Conservation (phyloP, 1,139 yeast genomes). For the Magnusiomyces paraingens region DNA sequence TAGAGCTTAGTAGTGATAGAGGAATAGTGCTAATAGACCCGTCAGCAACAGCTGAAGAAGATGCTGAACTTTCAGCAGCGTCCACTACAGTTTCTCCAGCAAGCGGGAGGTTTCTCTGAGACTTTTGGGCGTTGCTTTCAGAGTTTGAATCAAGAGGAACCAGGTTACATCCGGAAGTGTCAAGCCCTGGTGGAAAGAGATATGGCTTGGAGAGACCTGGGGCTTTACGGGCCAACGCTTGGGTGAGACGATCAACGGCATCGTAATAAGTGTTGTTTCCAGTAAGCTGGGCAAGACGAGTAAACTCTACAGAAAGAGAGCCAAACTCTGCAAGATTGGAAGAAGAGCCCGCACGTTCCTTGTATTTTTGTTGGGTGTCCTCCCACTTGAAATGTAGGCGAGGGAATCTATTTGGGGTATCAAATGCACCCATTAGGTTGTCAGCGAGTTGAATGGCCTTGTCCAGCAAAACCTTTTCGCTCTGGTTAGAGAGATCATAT, state of each 20-base stretch:
- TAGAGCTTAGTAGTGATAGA: too few species aligned
- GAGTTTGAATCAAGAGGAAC: slow-evolving; percentile 1
- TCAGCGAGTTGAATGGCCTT: slow-evolving; percentile 62
- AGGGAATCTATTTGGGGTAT: slow-evolving; percentile 65
- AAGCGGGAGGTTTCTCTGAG: not conserved
- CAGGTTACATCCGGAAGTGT: slow-evolving; percentile 45
- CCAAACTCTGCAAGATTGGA: slow-evolving; percentile 62
- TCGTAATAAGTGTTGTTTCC: slow-evolving; percentile 47
- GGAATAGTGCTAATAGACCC: too few species aligned
- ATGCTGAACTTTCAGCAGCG: not conserved
- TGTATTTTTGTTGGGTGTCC: slow-evolving; percentile 34
- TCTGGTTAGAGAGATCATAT: slow-evolving; percentile 55
- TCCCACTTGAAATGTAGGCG: slow-evolving; percentile 55
- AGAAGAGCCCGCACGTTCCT: slow-evolving; percentile 29
- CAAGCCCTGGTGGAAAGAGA: slow-evolving; percentile 41
- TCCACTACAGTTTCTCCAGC: not conserved
- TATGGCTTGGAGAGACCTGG: slow-evolving; percentile 34
- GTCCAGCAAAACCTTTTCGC: slow-evolving; percentile 41
- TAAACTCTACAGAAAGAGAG: slow-evolving; percentile 62
- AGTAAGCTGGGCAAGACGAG: slow-evolving; percentile 60
- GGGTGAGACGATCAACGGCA: slow-evolving; percentile 42
- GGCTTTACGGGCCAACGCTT: slow-evolving; percentile 34
- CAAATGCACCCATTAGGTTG: slow-evolving; percentile 60
- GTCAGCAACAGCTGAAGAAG: not conserved
- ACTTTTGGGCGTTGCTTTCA: not conserved